Base-by-base conservation (phyloP, 257 asterid genomes). In the Solanum etuberosum region DNA sequence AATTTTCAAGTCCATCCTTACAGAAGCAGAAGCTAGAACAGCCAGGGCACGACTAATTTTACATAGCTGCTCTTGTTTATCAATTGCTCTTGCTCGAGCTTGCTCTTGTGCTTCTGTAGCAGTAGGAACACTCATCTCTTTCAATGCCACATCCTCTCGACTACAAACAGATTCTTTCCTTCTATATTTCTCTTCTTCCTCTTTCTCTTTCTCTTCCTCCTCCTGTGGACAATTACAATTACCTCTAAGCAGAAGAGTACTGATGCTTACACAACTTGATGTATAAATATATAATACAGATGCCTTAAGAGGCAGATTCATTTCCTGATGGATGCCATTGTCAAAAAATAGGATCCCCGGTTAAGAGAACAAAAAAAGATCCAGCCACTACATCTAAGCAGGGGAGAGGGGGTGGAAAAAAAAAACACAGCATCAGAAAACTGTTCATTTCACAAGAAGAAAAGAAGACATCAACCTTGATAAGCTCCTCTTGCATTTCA, bases 11-110 rank as follows among this genome's bases (percentile, higher is more conserved):
- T 18, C 29, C 54, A 77, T 85, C 61, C 93, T 93, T 94, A 95
- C 98, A 76, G 99, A 95, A 81, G 99, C 98, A 87, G 99, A 94
- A 88, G 99, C 98, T 54, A 96, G 89, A 90, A 96, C 96, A 90
- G 98, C 98, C 89, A 95, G 91, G 86, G 99, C 98, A 35, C 93
- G 97, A 86, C 99, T 96, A 83, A 96, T 93, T 91, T 94, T 90
- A 91, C 98, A 94, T 90, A 96, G 98, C 87, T 94, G 93, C 91
- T 94, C 98, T 87, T 90, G 91, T 88, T 94, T 96, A 88, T 96
- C 96, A 83, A 92, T 86, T 73, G 98, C 98, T 89, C 91, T 93
- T 89, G 93, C 94, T 92, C 98, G 90, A 87, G 98, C 98, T 89
- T 86, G 92, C 90, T 93, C 90, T 83, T 92, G 98, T 77, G 98